Percentiles rank a stretch among this genome's conserved stretches.
These are phyloP conservation scores for Neurospora tetraspora DNA, from an alignment of 495 filamentous ascomycete genomes.

Conservation along the genomic window DNA sequence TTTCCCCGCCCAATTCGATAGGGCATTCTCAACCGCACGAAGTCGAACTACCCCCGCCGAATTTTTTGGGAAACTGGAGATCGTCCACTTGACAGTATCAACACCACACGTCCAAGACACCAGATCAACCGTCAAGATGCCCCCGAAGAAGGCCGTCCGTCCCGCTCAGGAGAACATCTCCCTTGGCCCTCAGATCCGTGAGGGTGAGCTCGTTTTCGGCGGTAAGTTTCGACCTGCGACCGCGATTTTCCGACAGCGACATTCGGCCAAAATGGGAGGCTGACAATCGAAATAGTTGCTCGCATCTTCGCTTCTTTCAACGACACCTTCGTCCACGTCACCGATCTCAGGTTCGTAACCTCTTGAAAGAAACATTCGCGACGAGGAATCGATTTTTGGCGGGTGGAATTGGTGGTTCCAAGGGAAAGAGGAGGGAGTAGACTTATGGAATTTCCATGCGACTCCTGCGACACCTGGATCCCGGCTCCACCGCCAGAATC, in stretches of 20 bases:
- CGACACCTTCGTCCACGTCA: conserved; percentile 98
- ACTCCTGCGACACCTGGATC: conserved; percentile 10
- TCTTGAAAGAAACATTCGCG: conserved; percentile 14
- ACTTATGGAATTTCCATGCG: conserved; percentile 1
- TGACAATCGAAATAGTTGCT: conserved; percentile 48
- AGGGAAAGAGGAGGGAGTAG: conserved; percentile 1
- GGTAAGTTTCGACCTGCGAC: conserved; percentile 8
- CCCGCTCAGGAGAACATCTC: conserved; percentile 91
- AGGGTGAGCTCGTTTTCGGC: conserved; percentile 93
- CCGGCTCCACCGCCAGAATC: conserved; percentile 10
- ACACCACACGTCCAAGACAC: conserved; percentile 9
- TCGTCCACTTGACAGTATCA: conserved; percentile 10
- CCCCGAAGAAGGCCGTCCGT: conserved; percentile 75
- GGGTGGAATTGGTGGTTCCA: background rate
- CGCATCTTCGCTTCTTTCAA: conserved; percentile 99
- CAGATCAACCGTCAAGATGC: conserved; percentile 46
- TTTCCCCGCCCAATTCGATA: conserved; percentile 17
- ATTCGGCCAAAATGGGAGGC: background rate
- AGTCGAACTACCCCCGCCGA: conserved; percentile 15
- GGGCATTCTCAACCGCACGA: conserved; percentile 20
- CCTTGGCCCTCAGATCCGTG: conserved; percentile 69
- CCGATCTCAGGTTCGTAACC: conserved; percentile 84
- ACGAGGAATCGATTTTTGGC: background rate
- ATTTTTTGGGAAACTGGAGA: conserved; percentile 13
- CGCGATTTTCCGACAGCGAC: background rate